phyloP scores from a whole-genome alignment of 768 basidiomycete species.

The Tulasnella sp. region DNA sequence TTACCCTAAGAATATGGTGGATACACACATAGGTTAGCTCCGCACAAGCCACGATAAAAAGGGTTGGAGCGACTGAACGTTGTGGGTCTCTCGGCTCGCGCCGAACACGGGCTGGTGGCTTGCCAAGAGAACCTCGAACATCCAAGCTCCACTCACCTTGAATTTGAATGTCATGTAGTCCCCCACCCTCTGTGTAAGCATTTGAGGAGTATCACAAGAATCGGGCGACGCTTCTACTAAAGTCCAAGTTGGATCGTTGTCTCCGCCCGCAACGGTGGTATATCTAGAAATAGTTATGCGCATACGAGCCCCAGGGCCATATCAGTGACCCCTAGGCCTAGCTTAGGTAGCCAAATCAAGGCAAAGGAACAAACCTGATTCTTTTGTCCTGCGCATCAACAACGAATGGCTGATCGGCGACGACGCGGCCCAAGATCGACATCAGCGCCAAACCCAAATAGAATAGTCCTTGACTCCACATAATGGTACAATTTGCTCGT shows the following conservation, averaged over 20 bases:
- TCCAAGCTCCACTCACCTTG: background rate
- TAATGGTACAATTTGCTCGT: background rate
- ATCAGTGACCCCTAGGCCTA: background rate
- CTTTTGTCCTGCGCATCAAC: background rate
- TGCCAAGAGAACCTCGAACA: background rate
- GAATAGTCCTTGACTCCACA: background rate
- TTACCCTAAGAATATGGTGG: constrained; percentile 1
- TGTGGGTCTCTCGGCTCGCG: background rate
- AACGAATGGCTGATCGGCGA: background rate
- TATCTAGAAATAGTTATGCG: background rate
- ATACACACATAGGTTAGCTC: too few relatives aligned
- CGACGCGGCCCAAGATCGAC: background rate
- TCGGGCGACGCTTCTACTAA: constrained; percentile 27
- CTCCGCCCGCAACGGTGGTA: background rate
- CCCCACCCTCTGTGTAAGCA: background rate
- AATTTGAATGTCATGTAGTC: constrained; percentile 6
- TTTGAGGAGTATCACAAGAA: background rate
- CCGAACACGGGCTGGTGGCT: background rate
- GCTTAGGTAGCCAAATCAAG: background rate
- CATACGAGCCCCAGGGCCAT: background rate
- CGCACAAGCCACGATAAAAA: background rate
- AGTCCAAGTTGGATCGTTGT: background rate
- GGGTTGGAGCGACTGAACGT: background rate
- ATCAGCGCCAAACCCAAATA: background rate
- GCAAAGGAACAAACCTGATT: background rate